A percentile compares a stretch with the other conserved stretches of the same genome.
Conservation (phyloP, 169 alveolate species). For the Cryptosporidium bovis region DNA sequence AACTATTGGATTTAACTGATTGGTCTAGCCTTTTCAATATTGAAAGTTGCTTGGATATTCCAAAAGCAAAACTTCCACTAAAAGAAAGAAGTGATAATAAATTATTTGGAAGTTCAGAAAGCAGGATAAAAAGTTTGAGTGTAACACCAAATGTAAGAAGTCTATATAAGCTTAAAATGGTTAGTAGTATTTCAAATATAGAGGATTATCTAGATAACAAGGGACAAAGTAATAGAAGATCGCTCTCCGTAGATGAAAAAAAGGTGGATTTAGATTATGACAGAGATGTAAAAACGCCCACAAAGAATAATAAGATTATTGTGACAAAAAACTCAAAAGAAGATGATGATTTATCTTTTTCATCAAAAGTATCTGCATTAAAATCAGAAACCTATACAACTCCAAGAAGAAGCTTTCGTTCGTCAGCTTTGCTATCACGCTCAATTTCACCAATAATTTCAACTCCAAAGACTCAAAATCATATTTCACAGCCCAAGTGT, state of each 20-base stretch:
- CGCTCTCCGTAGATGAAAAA: conserved; percentile 36
- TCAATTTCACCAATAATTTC: conserved; percentile 54
- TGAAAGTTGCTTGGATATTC: conserved; percentile 41
- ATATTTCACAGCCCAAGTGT: background rate
- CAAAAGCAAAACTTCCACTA: conserved; percentile 35
- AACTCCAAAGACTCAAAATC: background rate
- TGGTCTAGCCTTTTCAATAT: conserved; percentile 54
- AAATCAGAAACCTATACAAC: conserved; percentile 9
- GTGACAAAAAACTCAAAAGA: background rate
- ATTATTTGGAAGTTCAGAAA: background rate
- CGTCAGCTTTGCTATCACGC: conserved; percentile 39
- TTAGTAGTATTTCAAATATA: conserved; percentile 9
- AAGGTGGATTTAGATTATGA: background rate
- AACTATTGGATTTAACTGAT: background rate
- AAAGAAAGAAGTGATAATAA: background rate
- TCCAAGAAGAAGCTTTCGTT: conserved; percentile 24
- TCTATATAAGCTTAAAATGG: conserved; percentile 20
- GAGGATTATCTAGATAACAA: conserved; percentile 15
- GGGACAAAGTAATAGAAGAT: conserved; percentile 13
- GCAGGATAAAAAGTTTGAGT: conserved; percentile 14
- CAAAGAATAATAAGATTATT: background rate
- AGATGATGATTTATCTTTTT: background rate
- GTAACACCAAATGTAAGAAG: conserved; percentile 50
- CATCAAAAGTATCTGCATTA: background rate
- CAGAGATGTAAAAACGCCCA: background rate